These are phyloP conservation scores for Tetrahymena borealis DNA, from an alignment of 73 alveolate species.

Conservation along the genomic window DNA sequence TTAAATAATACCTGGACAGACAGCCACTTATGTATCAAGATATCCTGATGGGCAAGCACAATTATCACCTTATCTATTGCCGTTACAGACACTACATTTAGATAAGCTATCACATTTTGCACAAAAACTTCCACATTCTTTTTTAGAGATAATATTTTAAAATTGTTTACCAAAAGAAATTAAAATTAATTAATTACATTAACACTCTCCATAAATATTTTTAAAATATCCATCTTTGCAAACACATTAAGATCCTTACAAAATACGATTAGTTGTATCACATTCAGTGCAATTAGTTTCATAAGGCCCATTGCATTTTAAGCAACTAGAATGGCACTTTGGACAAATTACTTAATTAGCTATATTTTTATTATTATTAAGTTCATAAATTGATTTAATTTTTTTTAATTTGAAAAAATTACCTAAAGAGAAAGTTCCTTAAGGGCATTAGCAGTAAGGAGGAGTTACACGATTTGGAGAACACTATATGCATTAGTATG, in stretches of 20 bases:
- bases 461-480: neutral
- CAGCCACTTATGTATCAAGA: neutral
- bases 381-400: neutral
- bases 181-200: neutral
- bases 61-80: neutral
- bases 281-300: neutral
- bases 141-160: neutral
- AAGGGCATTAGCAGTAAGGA: neutral
- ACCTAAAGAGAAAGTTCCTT: neutral
- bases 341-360: neutral
- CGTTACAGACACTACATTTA: neutral
- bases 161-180: neutral
- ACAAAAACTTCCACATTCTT: neutral
- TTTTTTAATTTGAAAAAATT: neutral
- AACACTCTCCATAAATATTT: neutral
- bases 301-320: neutral
- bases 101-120: neutral
- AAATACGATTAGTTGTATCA: neutral
- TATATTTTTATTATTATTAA: neutral
- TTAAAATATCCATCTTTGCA: neutral
- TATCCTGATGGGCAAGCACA: neutral
- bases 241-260: neutral
- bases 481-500: neutral
- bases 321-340: neutral
- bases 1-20: constrained; percentile 1